Percentiles rank a stretch among this genome's conserved stretches.
phyloP scores from a whole-genome alignment of 2,329 filamentous ascomycete genomes.

The Orbilia quercus region DNA sequence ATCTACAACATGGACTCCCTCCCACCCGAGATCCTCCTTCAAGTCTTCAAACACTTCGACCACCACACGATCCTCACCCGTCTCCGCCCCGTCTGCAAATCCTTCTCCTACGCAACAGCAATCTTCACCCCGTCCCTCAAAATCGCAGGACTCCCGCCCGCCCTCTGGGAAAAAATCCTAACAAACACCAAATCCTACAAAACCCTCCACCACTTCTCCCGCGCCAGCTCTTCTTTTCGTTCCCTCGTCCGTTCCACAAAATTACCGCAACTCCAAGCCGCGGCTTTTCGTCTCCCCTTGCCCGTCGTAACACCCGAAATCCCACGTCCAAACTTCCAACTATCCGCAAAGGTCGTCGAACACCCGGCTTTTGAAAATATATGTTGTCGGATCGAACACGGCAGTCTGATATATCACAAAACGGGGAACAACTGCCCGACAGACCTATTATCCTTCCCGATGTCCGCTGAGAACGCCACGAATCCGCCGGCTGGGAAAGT shows the following conservation, averaged over 20 bases:
- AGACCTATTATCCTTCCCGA: slow-evolving; percentile 34
- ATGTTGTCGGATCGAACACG: slow-evolving; percentile 51
- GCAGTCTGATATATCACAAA: slow-evolving; percentile 53
- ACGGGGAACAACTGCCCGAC: slow-evolving; percentile 49
- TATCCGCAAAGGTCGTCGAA: slow-evolving; percentile 12
- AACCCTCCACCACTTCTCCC: slow-evolving; percentile 20
- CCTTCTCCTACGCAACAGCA: slow-evolving; percentile 31
- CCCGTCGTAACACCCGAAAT: neutral
- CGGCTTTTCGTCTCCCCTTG: slow-evolving; percentile 29
- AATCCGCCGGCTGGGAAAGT: slow-evolving; percentile 37
- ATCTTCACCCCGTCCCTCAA: slow-evolving; percentile 23
- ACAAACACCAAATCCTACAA: slow-evolving; percentile 29
- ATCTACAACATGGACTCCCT: slow-evolving; percentile 19
- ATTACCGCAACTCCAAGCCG: slow-evolving; percentile 13
- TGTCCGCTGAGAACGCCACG: slow-evolving; percentile 39
- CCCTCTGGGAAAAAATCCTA: slow-evolving; percentile 44
- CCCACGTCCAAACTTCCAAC: neutral
- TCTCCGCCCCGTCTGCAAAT: slow-evolving; percentile 41
- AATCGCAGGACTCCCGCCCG: slow-evolving; percentile 26
- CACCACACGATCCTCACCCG: slow-evolving; percentile 25
- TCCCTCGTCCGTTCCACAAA: slow-evolving; percentile 17
- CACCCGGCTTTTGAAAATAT: slow-evolving; percentile 54
- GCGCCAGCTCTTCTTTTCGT: slow-evolving; percentile 25
- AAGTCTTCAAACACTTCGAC: slow-evolving; percentile 47
- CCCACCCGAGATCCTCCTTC: slow-evolving; percentile 44